Evolutionary conservation across 2,329 filamentous ascomycete species (phyloP).

Genomic region (Alternaria triticimaculans): DNA sequence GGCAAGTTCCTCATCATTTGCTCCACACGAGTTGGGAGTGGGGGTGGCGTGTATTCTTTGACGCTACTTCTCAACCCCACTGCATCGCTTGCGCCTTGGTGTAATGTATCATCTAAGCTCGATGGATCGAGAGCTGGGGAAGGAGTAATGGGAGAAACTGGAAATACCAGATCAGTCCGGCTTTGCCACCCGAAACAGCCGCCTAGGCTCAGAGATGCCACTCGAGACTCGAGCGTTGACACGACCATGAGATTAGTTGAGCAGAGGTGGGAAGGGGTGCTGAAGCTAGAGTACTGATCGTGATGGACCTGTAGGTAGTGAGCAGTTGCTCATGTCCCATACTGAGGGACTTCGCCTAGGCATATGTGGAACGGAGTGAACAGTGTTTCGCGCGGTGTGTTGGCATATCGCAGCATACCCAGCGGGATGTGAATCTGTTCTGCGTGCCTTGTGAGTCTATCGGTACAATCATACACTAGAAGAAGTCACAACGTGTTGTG

Average conservation of each 20-base stretch:
- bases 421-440: background rate
- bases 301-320: background rate
- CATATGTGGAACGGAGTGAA: background rate
- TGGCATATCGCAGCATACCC: background rate
- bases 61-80: background rate
- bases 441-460: background rate
- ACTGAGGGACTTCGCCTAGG: background rate
- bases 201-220: background rate
- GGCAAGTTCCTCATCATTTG: background rate
- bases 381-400: background rate
- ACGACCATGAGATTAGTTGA: background rate
- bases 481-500: background rate
- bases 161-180: constrained; percentile 1
- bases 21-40: background rate
- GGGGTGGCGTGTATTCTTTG: background rate
- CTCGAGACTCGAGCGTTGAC: background rate
- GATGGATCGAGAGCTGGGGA: background rate
- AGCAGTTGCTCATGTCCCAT: background rate
- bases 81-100: background rate
- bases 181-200: background rate
- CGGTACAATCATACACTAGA: background rate
- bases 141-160: background rate
- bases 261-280: background rate
- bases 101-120: background rate
- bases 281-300: background rate